phyloP scores from a whole-genome alignment of 2,329 filamentous ascomycete species.

The Ambrosiella beaveri region DNA sequence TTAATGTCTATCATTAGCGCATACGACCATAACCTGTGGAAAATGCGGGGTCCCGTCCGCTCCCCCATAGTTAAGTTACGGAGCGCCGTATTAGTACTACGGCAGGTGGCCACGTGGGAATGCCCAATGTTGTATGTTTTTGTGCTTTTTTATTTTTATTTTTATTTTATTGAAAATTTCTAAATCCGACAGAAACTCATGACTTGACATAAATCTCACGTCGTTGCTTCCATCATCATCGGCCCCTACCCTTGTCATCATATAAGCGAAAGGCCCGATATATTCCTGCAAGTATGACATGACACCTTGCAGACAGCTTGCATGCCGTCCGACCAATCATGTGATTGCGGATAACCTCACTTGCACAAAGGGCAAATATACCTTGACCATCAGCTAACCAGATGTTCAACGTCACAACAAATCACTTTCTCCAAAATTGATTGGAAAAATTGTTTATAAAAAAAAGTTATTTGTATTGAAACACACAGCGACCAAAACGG shows the following conservation, averaged over 20 bases:
- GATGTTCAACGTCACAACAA: background rate
- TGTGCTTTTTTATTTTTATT: background rate
- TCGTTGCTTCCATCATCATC: background rate
- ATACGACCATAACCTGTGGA: no score
- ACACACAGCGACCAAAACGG: background rate
- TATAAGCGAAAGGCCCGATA: background rate
- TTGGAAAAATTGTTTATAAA: no score
- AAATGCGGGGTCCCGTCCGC: no score
- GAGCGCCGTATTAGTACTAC: no score
- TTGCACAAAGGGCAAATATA: background rate
- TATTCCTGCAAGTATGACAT: background rate
- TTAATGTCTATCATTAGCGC: no score
- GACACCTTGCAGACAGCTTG: background rate
- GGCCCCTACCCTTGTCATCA: no score
- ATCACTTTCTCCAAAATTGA: background rate
- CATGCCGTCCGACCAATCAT: background rate
- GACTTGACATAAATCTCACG: background rate
- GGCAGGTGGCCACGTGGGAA: no score
- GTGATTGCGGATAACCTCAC: background rate
- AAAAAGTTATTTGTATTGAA: background rate
- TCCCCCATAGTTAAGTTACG: no score
- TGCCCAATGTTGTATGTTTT: background rate
- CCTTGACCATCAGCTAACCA: background rate
- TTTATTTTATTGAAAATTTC: background rate
- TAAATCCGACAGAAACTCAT: background rate